Conservation (phyloP, 2,329 filamentous ascomycete species). For the Curvularia hawaiiensis region DNA sequence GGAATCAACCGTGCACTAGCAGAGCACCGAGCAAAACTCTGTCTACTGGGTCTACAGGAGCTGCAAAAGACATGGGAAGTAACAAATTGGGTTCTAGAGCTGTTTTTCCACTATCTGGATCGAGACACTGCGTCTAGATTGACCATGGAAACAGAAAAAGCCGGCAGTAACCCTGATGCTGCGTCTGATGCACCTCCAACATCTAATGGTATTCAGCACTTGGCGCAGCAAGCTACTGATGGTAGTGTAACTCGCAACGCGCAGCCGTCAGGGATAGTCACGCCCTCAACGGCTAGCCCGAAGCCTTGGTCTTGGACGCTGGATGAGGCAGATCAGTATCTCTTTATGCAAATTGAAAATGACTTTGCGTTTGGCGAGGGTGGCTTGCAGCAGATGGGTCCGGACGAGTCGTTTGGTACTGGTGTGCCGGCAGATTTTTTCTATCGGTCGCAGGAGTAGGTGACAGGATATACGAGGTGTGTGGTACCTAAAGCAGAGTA, state of each 20-base stretch:
- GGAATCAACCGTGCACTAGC: constrained; percentile 52
- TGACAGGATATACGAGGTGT: background rate
- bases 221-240: constrained; percentile 10
- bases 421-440: constrained; percentile 21
- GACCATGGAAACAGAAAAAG: constrained; percentile 35
- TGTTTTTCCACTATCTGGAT: constrained; percentile 57
- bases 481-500: background rate
- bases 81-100: constrained; percentile 55
- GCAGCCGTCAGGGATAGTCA: constrained; percentile 8
- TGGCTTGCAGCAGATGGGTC: constrained; percentile 29
- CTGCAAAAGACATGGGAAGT: constrained; percentile 58
- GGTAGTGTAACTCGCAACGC: background rate
- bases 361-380: constrained; percentile 40
- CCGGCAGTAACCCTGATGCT: constrained; percentile 20
- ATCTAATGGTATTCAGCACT: constrained; percentile 14
- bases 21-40: constrained; percentile 56
- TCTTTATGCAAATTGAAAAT: constrained; percentile 41
- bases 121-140: constrained; percentile 51
- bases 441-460: constrained; percentile 6
- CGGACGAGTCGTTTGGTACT: constrained; percentile 21
- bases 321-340: constrained; percentile 38
- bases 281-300: constrained; percentile 15
- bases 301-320: constrained; percentile 37
- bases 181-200: constrained; percentile 2
- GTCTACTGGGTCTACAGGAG: constrained; percentile 55